phyloP scores from a whole-genome alignment of 768 basidiomycete species.

The Xerocomus potaroensis region DNA sequence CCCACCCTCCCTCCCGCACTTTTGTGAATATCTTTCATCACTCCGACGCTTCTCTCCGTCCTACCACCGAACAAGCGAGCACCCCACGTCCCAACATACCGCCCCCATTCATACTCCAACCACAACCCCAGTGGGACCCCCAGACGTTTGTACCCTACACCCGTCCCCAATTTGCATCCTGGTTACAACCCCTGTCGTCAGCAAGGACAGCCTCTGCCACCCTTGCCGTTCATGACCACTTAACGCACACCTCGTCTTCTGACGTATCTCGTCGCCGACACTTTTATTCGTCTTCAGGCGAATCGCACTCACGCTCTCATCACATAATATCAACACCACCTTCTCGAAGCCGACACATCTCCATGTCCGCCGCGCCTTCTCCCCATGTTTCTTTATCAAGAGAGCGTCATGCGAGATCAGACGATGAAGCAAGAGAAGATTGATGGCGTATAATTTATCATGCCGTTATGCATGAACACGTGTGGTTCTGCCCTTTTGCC shows the following conservation, averaged over 20 bases:
- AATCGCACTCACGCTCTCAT: conserved; percentile 11
- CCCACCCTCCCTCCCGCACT: conserved; percentile 28
- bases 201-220: conserved; percentile 20
- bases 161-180: conserved; percentile 33
- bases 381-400: conserved; percentile 13
- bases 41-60: conserved; percentile 21
- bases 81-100: conserved; percentile 27
- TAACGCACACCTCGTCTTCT: conserved; percentile 6
- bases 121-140: conserved; percentile 61
- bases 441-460: conserved; percentile 13
- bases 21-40: conserved; percentile 13
- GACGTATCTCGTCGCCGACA: conserved; percentile 11
- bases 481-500: background rate
- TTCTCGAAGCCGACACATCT: conserved; percentile 14
- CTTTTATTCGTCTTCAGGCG: conserved; percentile 11
- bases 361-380: conserved; percentile 12
- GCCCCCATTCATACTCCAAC: conserved; percentile 65
- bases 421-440: conserved; percentile 13
- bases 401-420: conserved; percentile 16
- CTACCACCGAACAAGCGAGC: conserved; percentile 11
- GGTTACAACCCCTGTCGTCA: conserved; percentile 34
- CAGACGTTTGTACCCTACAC: conserved; percentile 36
- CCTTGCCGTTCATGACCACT: conserved; percentile 14
- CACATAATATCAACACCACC: conserved; percentile 15
- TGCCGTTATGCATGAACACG: conserved; percentile 15